Conservation (phyloP, 2,329 filamentous ascomycete species). For the Sordariomycetes sp. region DNA sequence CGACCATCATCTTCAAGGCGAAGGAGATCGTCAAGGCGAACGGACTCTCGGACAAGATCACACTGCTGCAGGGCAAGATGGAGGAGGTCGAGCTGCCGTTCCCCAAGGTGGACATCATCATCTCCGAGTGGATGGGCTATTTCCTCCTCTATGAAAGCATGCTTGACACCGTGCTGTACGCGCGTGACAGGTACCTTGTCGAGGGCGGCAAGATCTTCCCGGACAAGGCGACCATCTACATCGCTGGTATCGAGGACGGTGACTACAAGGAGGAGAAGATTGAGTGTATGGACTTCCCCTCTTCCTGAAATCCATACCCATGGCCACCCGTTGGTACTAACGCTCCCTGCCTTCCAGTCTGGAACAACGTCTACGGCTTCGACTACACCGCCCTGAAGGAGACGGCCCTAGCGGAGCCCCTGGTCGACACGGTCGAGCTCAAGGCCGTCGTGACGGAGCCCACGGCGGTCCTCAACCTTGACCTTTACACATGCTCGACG, state of each 20-base stretch:
- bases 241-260: constrained; percentile 94
- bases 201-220: constrained; percentile 93
- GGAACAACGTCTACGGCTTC: constrained; percentile 99
- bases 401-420: constrained; percentile 86
- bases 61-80: constrained; percentile 98
- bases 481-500: constrained; percentile 82
- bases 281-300: constrained; percentile 57
- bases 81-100: constrained; percentile 92
- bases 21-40: constrained; percentile 88
- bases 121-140: constrained; percentile 99
- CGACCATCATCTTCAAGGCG: constrained; percentile 98
- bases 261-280: constrained; percentile 99
- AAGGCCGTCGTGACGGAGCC: constrained; percentile 96
- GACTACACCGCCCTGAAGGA: constrained; percentile 90
- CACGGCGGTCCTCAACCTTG: constrained; percentile 71
- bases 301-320: not conserved
- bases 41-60: constrained; percentile 91
- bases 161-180: constrained; percentile 96
- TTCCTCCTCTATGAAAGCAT: constrained; percentile 98
- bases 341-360: constrained; percentile 52
- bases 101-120: constrained; percentile 97
- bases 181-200: constrained; percentile 80
- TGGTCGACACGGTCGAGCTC: constrained; percentile 95
- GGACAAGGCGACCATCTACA: constrained; percentile 95
- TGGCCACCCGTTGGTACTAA: not conserved